Conservation (phyloP, 257 asterid species). For the Cynanchum wilfordii region DNA sequence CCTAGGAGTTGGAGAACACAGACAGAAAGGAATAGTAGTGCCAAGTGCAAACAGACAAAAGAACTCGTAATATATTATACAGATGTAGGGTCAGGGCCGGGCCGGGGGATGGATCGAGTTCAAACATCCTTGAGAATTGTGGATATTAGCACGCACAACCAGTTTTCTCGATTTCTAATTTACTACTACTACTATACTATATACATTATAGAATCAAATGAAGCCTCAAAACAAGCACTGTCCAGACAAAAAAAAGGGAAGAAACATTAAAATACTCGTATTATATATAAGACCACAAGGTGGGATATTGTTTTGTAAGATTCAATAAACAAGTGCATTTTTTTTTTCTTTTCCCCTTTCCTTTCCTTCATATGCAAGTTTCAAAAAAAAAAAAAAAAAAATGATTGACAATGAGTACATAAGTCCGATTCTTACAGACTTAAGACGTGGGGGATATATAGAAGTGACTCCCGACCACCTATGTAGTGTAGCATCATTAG, state of each 20-base stretch:
- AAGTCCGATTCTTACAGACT: no score
- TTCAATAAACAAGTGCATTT: not conserved
- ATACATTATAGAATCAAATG: conserved; percentile 23
- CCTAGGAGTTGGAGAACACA: conserved; percentile 27
- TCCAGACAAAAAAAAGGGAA: conserved; percentile 9
- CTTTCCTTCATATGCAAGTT: no score
- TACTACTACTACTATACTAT: not conserved
- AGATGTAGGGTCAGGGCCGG: conserved; percentile 8
- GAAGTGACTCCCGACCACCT: no score
- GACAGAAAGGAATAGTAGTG: conserved; percentile 16
- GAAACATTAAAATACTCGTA: not conserved
- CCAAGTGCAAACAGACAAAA: conserved; percentile 45
- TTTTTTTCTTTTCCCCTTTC: no score
- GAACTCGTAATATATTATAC: conserved; percentile 13
- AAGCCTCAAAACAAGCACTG: not conserved
- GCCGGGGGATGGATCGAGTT: conserved; percentile 23
- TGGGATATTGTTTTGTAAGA: not conserved
- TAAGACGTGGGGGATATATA: no score
- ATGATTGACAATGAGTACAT: no score
- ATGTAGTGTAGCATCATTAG: no score
- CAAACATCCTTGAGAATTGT: conserved; percentile 70
- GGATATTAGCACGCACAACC: conserved; percentile 34
- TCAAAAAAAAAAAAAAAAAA: no score
- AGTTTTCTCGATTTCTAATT: conserved; percentile 22
- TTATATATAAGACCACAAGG: not conserved